Evolutionary conservation across 108 stramenopile species (phyloP), one percentile per base, ranked within the genome.

Genomic region (Cyclotella atomus): DNA sequence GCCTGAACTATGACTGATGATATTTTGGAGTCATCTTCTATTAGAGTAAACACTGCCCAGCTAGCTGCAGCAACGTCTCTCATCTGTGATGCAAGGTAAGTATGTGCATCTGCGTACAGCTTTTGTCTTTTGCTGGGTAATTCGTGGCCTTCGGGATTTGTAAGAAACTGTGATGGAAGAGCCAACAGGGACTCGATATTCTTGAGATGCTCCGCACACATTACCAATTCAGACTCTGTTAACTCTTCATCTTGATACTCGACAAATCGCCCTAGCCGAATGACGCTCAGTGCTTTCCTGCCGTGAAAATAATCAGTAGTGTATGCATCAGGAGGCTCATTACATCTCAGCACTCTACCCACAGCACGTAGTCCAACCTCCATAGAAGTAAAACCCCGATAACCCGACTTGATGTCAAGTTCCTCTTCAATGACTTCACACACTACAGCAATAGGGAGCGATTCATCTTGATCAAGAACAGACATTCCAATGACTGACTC

Each of bases 351-450:
- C 38, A 65, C 66, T 62, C 71, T 67, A 24, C 66, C 71, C 36
- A 80, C 79, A 16, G 79, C 79, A 14, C 79, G 49, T 19, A 80
- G 38, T 1, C 43, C 44, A 29, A 80, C 79, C 21, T 80, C 67
- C 79, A 73, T 80, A 5, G 59, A 60, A 27, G 47, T 23, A 56
- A 80, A 59, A 15, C 79, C 71, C 2, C 79, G 59, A 64, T 61
- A 73, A 17, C 79, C 79, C 30, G 65, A 59, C 0, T 68, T 54
- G 23, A 80, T 32, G 17, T 55, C 59, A 30, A 80, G 23, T 17
- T 68, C 67, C 24, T 80, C 79, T 43, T 63, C 79, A 2, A 80
- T 43, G 1, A 80, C 66, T 55, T 79, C 78, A 62, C 78, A 79
- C 6, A 79, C 0, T 41, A 79, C 71, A 24, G 54, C 65, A 17